Conservation (phyloP, 371 early-diverging fungal genomes). For the Rhizopus delemar region DNA sequence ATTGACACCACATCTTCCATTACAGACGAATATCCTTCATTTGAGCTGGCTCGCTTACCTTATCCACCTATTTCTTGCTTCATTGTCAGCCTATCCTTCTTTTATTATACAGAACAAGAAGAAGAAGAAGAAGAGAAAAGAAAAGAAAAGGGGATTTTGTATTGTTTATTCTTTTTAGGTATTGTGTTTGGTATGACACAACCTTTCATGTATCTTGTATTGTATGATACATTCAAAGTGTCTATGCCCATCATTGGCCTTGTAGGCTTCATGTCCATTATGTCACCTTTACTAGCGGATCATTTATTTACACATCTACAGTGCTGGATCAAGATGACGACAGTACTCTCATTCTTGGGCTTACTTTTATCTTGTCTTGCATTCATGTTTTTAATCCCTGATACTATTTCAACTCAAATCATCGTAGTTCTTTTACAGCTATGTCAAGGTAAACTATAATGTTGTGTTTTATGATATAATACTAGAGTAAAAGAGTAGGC, state of each 20-base stretch:
- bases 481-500: slow-evolving; percentile 6
- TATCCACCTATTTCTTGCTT: slow-evolving; percentile 16
- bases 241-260: slow-evolving; percentile 23
- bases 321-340: background rate
- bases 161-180: slow-evolving; percentile 17
- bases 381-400: slow-evolving; percentile 32
- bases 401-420: slow-evolving; percentile 9
- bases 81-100: background rate
- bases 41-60: slow-evolving; percentile 23
- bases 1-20: background rate
- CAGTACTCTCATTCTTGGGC: slow-evolving; percentile 9
- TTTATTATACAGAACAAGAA: background rate
- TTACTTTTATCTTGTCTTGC: slow-evolving; percentile 24
- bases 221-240: slow-evolving; percentile 15
- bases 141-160: slow-evolving; percentile 12
- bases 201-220: slow-evolving; percentile 13
- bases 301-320: slow-evolving; percentile 8
- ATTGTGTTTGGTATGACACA: slow-evolving; percentile 22
- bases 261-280: slow-evolving; percentile 10
- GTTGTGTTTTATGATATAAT: too few species aligned
- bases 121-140: background rate
- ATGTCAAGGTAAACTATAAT: slow-evolving; percentile 24
- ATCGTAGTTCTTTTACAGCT: slow-evolving; percentile 27
- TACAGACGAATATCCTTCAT: slow-evolving; percentile 11
- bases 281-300: slow-evolving; percentile 17